Base-by-base conservation (phyloP, 2,329 filamentous ascomycete species). In the Aureobasidium sp. region DNA sequence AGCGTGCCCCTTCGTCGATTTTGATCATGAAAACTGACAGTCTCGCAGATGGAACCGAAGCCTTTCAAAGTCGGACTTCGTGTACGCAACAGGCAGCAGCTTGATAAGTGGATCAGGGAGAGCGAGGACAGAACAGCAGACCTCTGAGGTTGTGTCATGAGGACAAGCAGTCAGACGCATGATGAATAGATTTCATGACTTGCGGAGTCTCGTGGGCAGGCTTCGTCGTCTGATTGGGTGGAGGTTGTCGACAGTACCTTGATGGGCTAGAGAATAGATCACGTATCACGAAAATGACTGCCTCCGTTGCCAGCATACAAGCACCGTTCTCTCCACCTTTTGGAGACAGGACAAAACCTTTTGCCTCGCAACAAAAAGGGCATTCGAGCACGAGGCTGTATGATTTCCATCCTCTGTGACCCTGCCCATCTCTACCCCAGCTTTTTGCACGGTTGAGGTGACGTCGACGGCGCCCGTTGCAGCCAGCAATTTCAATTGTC, bases 41-140 rank as follows among this genome's bases (percentile, higher is more conserved):
- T 53, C 68, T 80, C 15, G 72, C 80, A 78, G 0, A 70, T 79
- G 71, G 78, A 81, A 68, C 77, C 78, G 0, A 80, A 79, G 71
- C 74, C 76, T 24, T 81, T 80, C 68, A 80, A 79, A 71, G 72
- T 78, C 11, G 77, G 78, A 1, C 72, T 80, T 44, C 77, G 71
- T 68, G 73, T 77, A 4, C 72, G 78, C 63, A 71, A 80, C 68
- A 66, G 70, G 62, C 67, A 63, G 39, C 52, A 72, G 67, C 64
- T 80, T 57, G 77, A 78, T 62, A 69, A 67, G 67, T 81, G 78
- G 78, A 77, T 81, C 47, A 63, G 39, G 58, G 77, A 78, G 68
- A 78, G 77, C 60, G 78, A 80, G 67, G 74, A 76, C 68, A 70
- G 72, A 63, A 80, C 78, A 19, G 74, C 67, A 67, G 72, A 76